A percentile compares a stretch with the other conserved stretches of the same genome.
Conservation (phyloP, 805 yeast species). For the Saccharomycopsis sp. region DNA sequence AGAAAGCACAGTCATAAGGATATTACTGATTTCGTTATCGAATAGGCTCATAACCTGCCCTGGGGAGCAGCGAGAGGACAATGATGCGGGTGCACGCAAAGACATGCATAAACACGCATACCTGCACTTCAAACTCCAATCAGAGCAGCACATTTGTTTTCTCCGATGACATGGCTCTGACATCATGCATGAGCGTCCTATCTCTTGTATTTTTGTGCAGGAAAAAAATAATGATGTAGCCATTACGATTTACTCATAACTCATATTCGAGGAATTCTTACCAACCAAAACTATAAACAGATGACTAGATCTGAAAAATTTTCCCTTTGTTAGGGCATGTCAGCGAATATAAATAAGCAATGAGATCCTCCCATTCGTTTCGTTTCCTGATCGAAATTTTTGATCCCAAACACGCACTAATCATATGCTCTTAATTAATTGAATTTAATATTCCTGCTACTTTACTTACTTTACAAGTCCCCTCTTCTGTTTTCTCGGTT, state of each 20-base stretch:
- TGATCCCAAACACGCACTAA: background rate
- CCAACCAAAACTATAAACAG: too few species aligned
- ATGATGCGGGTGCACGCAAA: background rate
- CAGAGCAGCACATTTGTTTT: background rate
- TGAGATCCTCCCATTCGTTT: background rate
- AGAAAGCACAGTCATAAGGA: too few species aligned
- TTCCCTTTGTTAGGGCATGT: background rate
- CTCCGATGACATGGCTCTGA: conserved; percentile 2
- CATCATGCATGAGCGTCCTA: background rate
- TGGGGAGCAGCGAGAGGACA: too few species aligned
- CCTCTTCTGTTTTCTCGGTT: background rate
- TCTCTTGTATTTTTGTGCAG: background rate
- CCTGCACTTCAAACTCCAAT: background rate
- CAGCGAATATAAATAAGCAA: background rate
- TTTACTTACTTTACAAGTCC: background rate
- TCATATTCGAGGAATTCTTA: too few species aligned
- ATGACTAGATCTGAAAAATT: background rate
- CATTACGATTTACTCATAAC: background rate
- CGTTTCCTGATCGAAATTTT: background rate
- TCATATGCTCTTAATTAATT: background rate
- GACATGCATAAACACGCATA: background rate
- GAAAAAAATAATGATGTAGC: background rate
- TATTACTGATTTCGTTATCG: background rate
- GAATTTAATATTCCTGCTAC: background rate
- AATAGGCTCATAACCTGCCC: background rate